phyloP scores from a whole-genome alignment of 2,329 filamentous ascomycete species.

The Aspergillus costaricaensis region DNA sequence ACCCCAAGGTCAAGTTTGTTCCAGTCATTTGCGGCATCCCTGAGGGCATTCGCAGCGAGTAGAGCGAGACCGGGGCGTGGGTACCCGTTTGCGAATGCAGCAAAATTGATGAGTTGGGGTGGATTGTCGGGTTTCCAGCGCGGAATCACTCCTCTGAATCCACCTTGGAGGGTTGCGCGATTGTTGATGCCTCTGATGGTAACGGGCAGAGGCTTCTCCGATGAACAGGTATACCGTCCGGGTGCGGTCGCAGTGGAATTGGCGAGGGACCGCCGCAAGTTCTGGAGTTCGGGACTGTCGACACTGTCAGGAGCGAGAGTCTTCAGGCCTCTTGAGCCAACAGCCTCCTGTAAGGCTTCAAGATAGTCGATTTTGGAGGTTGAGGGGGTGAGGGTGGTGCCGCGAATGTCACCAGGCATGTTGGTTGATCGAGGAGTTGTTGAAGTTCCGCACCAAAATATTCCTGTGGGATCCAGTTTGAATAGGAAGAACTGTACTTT shows the following conservation, averaged over 20 bases:
- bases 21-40: conserved; percentile 11
- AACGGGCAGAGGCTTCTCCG: conserved; percentile 2
- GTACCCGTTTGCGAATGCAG: conserved; percentile 9
- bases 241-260: background rate
- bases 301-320: background rate
- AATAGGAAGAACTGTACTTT: background rate
- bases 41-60: conserved; percentile 4
- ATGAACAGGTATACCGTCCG: conserved; percentile 1
- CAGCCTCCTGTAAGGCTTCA: background rate
- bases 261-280: background rate
- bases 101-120: conserved; percentile 5
- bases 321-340: background rate
- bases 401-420: background rate
- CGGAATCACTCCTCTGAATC: background rate
- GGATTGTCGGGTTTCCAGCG: conserved; percentile 9
- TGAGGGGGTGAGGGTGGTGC: background rate
- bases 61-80: background rate
- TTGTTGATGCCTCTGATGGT: background rate
- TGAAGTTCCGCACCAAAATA: background rate
- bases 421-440: background rate
- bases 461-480: background rate
- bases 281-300: background rate
- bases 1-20: conserved; percentile 8
- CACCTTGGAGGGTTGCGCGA: conserved; percentile 6
- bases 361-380: background rate